These are phyloP conservation scores for Vaccinium macrocarpon DNA, from an alignment of 148 eudicot species.

Conservation along the genomic window DNA sequence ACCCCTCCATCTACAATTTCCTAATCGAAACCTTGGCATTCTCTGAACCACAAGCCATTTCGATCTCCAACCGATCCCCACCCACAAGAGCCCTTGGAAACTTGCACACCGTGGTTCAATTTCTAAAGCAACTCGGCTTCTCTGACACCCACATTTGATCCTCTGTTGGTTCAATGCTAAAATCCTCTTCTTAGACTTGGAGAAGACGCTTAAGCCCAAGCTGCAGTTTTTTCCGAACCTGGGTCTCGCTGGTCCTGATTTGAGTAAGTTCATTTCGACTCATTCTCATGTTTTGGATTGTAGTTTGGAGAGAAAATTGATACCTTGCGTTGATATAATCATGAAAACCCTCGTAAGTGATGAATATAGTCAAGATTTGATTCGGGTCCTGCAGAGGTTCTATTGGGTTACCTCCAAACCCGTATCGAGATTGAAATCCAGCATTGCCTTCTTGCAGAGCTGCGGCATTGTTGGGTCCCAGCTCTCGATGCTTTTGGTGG, in stretches of 20 bases:
- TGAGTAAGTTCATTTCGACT: slow-evolving; percentile 11
- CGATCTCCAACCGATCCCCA: too few species aligned
- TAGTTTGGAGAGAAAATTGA: slow-evolving; percentile 10
- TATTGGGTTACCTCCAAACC: slow-evolving; percentile 15
- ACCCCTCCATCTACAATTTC: neutral
- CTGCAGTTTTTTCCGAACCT: slow-evolving; percentile 8
- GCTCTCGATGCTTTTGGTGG: neutral
- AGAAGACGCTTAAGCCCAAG: slow-evolving; percentile 17
- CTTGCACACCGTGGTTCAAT: slow-evolving; percentile 3
- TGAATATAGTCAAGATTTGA: slow-evolving; percentile 6
- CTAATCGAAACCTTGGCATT: neutral
- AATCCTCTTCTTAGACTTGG: neutral
- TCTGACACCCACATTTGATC: neutral
- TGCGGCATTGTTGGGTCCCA: too few species aligned
- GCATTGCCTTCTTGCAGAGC: too few species aligned
- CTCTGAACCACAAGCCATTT: too few species aligned
- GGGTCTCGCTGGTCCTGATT: too few species aligned
- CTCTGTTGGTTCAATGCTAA: neutral
- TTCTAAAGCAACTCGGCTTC: slow-evolving; percentile 1
- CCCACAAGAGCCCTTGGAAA: neutral
- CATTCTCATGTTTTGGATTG: neutral
- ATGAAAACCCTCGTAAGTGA: slow-evolving; percentile 7
- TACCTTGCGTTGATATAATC: neutral
- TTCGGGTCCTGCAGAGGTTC: slow-evolving; percentile 12
- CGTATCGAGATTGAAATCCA: neutral